Evolutionary conservation across 2,329 filamentous ascomycete genomes (phyloP).

Genomic region (Curvularia sp.): DNA sequence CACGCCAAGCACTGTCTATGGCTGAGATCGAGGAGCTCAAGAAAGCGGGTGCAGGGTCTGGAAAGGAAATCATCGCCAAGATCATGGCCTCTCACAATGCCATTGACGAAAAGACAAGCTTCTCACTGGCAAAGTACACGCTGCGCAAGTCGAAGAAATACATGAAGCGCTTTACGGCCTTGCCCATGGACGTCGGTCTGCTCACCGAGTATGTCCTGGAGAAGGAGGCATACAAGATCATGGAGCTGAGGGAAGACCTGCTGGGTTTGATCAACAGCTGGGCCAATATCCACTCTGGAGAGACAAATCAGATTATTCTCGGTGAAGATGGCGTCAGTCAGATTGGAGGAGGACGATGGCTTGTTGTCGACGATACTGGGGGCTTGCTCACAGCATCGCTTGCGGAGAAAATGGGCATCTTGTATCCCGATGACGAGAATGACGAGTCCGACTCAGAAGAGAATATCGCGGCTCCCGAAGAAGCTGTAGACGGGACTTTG

Average conservation of each 20-base stretch:
- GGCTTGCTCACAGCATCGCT: slow-evolving; percentile 82
- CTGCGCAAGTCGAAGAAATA: slow-evolving; percentile 94
- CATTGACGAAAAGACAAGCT: slow-evolving; percentile 91
- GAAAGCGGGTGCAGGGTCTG: slow-evolving; percentile 75
- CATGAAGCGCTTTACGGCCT: slow-evolving; percentile 81
- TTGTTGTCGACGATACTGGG: slow-evolving; percentile 86
- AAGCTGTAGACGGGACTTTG: slow-evolving; percentile 10
- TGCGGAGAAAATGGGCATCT: slow-evolving; percentile 86
- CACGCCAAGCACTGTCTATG: slow-evolving; percentile 76
- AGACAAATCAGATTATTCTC: slow-evolving; percentile 42
- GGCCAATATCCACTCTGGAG: slow-evolving; percentile 85
- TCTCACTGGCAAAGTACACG: slow-evolving; percentile 95
- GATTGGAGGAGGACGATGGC: slow-evolving; percentile 68
- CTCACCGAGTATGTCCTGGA: slow-evolving; percentile 82
- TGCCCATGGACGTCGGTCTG: slow-evolving; percentile 80
- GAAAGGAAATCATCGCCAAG: slow-evolving; percentile 90
- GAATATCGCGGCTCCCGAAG: background rate
- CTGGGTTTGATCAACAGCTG: slow-evolving; percentile 83
- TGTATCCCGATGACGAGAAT: slow-evolving; percentile 61
- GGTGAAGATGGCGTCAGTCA: slow-evolving; percentile 45
- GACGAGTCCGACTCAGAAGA: slow-evolving; percentile 31
- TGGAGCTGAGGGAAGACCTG: slow-evolving; percentile 87
- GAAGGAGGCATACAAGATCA: slow-evolving; percentile 77
- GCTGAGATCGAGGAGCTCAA: slow-evolving; percentile 76
- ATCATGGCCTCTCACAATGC: slow-evolving; percentile 87